phyloP scores from a whole-genome alignment of 2,329 filamentous ascomycete species.

The Aspergillus sp. region DNA sequence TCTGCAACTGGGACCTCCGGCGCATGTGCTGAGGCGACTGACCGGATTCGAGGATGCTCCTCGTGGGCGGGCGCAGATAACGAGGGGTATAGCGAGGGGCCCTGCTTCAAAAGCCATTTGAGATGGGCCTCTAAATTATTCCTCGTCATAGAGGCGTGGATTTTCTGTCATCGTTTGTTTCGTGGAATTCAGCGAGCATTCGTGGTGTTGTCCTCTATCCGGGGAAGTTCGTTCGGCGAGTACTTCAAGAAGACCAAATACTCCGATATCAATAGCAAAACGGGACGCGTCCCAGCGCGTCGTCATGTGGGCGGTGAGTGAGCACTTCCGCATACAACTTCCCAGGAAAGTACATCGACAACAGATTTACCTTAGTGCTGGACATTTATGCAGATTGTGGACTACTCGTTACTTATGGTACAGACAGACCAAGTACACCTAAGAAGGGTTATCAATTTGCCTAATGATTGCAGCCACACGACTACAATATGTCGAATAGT shows the following conservation, averaged over 20 bases:
- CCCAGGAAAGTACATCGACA: too few species aligned
- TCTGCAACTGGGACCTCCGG: conserved; percentile 6
- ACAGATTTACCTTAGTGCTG: too few species aligned
- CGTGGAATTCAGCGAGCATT: conserved; percentile 5
- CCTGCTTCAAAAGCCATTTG: conserved; percentile 46
- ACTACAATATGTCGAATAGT: not conserved
- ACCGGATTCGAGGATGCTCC: conserved; percentile 11
- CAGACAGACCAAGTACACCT: too few species aligned
- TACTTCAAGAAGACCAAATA: not conserved
- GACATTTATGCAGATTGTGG: too few species aligned
- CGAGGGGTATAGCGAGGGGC: conserved; percentile 31
- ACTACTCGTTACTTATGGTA: too few species aligned
- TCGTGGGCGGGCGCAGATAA: conserved; percentile 28
- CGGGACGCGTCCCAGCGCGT: conserved; percentile 22
- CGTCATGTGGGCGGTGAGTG: conserved; percentile 20
- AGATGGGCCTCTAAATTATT: conserved; percentile 46
- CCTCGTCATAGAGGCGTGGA: conserved; percentile 46
- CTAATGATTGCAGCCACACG: too few species aligned
- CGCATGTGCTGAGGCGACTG: conserved; percentile 5
- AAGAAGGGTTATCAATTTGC: too few species aligned
- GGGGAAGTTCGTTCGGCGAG: too few species aligned
- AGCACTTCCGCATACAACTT: too few species aligned
- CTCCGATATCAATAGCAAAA: conserved; percentile 1
- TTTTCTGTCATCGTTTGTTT: conserved; percentile 24
- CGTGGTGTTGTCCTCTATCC: not conserved